Percentiles rank a stretch among this genome's conserved stretches.
These are phyloP conservation scores for Phialophora expanda DNA, from an alignment of 2,329 filamentous ascomycete species.

Conservation along the genomic window DNA sequence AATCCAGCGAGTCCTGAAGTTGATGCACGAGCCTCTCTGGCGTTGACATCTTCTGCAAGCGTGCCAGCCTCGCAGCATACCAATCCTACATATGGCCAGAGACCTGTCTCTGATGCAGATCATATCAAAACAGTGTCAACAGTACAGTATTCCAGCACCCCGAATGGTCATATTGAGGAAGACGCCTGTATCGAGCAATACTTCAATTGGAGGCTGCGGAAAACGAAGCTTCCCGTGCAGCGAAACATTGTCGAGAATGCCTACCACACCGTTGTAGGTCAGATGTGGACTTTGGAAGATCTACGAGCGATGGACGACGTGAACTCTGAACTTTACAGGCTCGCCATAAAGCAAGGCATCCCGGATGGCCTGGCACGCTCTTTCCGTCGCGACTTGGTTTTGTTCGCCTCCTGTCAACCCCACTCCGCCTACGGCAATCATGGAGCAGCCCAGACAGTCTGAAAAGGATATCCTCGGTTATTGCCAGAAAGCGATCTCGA, in stretches of 20 bases:
- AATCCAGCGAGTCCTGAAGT: background rate
- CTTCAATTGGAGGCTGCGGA: slow-evolving; percentile 10
- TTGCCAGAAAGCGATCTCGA: slow-evolving; percentile 54
- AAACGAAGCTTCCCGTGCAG: slow-evolving; percentile 12
- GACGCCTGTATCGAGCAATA: background rate
- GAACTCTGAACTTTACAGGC: slow-evolving; percentile 10
- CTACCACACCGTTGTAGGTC: slow-evolving; percentile 2
- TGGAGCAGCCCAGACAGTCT: too few species aligned
- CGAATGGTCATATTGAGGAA: background rate
- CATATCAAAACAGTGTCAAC: background rate
- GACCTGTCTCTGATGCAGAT: background rate
- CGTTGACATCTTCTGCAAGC: background rate
- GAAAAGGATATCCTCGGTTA: background rate
- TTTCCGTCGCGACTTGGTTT: slow-evolving; percentile 4
- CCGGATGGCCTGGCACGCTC: slow-evolving; percentile 4
- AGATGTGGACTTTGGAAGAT: slow-evolving; percentile 16
- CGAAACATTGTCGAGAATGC: slow-evolving; percentile 11
- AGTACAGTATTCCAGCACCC: background rate
- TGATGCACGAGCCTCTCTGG: background rate
- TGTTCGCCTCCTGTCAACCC: background rate
- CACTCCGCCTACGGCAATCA: background rate
- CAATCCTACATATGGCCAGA: background rate
- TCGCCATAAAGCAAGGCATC: slow-evolving; percentile 3
- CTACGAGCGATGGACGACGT: slow-evolving; percentile 10
- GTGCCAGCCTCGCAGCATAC: background rate